Conservation (phyloP, 139 green algal species). For the Microglena sp. region DNA sequence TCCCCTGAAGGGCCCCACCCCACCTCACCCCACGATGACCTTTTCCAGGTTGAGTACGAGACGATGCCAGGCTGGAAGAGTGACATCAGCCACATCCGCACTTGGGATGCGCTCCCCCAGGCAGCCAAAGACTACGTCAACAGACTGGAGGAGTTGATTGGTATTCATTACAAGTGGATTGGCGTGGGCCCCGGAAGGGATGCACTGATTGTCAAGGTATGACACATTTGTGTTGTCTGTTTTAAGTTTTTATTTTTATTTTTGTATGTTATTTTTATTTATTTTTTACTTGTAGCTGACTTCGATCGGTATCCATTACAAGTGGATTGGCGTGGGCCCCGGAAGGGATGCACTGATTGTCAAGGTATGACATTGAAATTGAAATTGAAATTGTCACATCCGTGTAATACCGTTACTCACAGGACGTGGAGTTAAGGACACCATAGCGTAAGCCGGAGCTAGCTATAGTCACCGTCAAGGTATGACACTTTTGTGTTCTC, state of each 20-base stretch:
- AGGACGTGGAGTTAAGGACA: too few species aligned
- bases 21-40: too few species aligned
- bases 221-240: too few species aligned
- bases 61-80: constrained; percentile 84
- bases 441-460: too few species aligned
- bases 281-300: too few species aligned
- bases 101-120: constrained; percentile 78
- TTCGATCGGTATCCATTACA: constrained; percentile 69
- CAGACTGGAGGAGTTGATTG: constrained; percentile 80
- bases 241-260: too few species aligned
- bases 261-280: too few species aligned
- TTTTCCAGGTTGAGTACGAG: constrained; percentile 90
- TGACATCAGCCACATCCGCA: constrained; percentile 66
- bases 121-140: constrained; percentile 59
- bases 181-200: constrained; percentile 92
- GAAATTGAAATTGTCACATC: too few species aligned
- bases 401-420: too few species aligned
- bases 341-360: constrained; percentile 87
- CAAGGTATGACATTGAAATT: too few species aligned
- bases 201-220: constrained; percentile 85
- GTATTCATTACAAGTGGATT: constrained; percentile 88
- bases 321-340: constrained; percentile 95
- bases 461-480: constrained; percentile 83
- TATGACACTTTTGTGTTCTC: too few species aligned
- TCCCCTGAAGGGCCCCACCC: too few species aligned